Evolutionary conservation across 192 early-diverging fungal species (phyloP).

Genomic region (Lunasporangiospora selenospora): DNA sequence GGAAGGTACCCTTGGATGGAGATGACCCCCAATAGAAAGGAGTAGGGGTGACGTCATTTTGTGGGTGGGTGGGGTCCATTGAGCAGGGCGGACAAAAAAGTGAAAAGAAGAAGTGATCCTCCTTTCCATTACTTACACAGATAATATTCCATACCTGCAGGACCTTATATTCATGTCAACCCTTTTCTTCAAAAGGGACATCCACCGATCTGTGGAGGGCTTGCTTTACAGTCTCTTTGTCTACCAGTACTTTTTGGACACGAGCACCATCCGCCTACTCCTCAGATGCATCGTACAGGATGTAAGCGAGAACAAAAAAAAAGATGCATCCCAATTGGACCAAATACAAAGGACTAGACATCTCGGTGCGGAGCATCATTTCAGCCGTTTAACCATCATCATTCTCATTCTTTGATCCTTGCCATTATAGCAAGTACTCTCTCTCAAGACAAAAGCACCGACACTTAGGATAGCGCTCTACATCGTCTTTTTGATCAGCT

Average conservation of each 20-base stretch:
- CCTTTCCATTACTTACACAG: too few relatives aligned
- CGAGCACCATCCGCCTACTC: constrained; percentile 32
- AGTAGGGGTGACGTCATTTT: too few relatives aligned
- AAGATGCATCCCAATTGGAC: too few relatives aligned
- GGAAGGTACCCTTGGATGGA: too few relatives aligned
- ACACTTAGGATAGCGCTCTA: constrained; percentile 31
- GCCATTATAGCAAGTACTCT: constrained; percentile 27
- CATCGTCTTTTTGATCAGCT: constrained; percentile 1
- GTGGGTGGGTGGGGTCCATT: too few relatives aligned
- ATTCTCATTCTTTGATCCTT: neutral
- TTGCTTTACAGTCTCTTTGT: constrained; percentile 37
- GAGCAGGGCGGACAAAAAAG: too few relatives aligned
- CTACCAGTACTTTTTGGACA: constrained; percentile 37
- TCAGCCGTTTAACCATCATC: neutral
- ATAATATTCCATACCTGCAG: too few relatives aligned
- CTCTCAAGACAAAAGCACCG: constrained; percentile 31
- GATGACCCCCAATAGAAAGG: too few relatives aligned
- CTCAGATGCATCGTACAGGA: constrained; percentile 26
- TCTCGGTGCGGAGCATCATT: too few relatives aligned
- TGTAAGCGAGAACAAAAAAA: constrained; percentile 7
- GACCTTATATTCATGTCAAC: too few relatives aligned
- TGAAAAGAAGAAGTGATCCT: too few relatives aligned
- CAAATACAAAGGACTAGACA: too few relatives aligned
- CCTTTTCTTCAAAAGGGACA: constrained; percentile 30
- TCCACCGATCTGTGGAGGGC: constrained; percentile 35